A percentile compares a stretch with the other conserved stretches of the same genome.
Conservation (phyloP, 805 yeast genomes). For the Hanseniaspora singularis region DNA sequence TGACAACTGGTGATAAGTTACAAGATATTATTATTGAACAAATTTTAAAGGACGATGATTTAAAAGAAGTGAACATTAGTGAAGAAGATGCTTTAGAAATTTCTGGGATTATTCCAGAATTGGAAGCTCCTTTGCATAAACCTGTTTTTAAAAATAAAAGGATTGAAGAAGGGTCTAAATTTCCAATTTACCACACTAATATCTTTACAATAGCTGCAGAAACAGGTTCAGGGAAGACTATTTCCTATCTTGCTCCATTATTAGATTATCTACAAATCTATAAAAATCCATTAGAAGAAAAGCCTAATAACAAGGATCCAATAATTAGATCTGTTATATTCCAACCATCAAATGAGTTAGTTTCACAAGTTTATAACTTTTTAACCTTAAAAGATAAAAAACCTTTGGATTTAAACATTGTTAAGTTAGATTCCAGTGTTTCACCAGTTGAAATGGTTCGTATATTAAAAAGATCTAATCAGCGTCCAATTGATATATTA, state of each 20-base stretch:
- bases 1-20: not conserved
- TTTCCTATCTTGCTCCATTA: slow-evolving; percentile 76
- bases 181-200: slow-evolving; percentile 28
- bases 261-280: slow-evolving; percentile 55
- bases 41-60: not conserved
- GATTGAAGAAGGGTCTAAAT: not conserved
- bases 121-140: not conserved
- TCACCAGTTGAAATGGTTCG: slow-evolving; percentile 43
- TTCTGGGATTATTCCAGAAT: not conserved
- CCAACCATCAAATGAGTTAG: slow-evolving; percentile 82
- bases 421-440: slow-evolving; percentile 53
- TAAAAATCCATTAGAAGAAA: slow-evolving; percentile 34
- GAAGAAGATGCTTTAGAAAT: not conserved
- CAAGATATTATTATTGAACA: not conserved
- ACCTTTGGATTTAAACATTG: slow-evolving; percentile 34
- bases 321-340: slow-evolving; percentile 58
- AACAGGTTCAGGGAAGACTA: slow-evolving; percentile 93
- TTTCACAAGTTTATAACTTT: slow-evolving; percentile 56
- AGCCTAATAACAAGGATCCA: slow-evolving; percentile 30
- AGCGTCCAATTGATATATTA: slow-evolving; percentile 55
- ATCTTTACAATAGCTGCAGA: slow-evolving; percentile 83
- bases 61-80: not conserved
- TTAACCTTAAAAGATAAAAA: slow-evolving; percentile 26
- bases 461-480: slow-evolving; percentile 26
- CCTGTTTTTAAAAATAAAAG: not conserved